Conservation (phyloP, 768 basidiomycete genomes). For the Postia placenta region DNA sequence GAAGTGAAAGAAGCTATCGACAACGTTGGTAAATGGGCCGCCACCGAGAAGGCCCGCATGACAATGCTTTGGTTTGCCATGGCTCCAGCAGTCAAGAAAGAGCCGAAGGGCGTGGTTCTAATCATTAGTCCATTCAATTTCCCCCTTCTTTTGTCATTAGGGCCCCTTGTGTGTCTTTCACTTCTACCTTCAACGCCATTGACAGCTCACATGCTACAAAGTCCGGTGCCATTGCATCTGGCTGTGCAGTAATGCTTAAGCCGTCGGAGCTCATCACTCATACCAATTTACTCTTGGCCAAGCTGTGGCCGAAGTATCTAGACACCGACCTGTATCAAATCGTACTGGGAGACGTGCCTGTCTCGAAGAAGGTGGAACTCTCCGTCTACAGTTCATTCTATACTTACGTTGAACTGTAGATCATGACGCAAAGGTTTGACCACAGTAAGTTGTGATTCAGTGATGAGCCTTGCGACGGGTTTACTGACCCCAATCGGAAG, state of each 20-base stretch:
- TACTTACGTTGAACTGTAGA: constrained; percentile 28
- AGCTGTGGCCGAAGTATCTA: constrained; percentile 70
- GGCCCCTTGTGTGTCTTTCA: constrained; percentile 53
- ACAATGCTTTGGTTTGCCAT: constrained; percentile 50
- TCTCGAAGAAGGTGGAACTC: constrained; percentile 46
- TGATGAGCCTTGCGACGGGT: not conserved
- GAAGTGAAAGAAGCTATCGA: constrained; percentile 50
- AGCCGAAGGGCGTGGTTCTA: constrained; percentile 68
- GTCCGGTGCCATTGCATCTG: constrained; percentile 70
- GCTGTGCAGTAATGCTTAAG: constrained; percentile 66
- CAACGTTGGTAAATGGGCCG: constrained; percentile 71
- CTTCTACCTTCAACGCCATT: constrained; percentile 41
- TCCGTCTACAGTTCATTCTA: not conserved
- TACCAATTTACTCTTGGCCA: constrained; percentile 49
- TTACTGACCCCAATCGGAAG: not conserved
- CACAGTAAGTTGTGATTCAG: constrained; percentile 38
- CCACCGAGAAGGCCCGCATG: constrained; percentile 52
- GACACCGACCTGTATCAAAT: constrained; percentile 59
- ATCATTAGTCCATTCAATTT: constrained; percentile 76
- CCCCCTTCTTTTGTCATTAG: constrained; percentile 52
- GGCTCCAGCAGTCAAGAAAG: constrained; percentile 60
- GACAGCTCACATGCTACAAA: not conserved
- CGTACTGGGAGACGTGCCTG: constrained; percentile 60
- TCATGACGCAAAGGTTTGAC: constrained; percentile 69
- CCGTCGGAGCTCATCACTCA: constrained; percentile 67